Evolutionary conservation across 2,329 filamentous ascomycete species (phyloP).

Genomic region (Colletotrichum navitas): DNA sequence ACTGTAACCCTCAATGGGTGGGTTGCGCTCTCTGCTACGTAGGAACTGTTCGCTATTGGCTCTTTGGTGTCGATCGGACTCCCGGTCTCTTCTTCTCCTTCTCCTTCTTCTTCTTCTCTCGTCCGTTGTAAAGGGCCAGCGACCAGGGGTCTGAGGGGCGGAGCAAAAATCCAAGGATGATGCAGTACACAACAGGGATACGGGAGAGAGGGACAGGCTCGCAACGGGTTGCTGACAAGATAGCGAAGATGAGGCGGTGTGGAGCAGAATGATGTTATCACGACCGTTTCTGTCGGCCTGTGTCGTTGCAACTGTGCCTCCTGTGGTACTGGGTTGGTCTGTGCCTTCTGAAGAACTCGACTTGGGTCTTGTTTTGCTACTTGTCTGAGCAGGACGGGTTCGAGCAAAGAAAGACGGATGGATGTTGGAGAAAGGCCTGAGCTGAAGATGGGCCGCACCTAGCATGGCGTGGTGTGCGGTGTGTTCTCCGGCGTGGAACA

Average conservation of each 20-base stretch:
- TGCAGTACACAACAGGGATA: slow-evolving; percentile 27
- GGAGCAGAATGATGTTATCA: slow-evolving; percentile 40
- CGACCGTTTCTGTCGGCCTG: slow-evolving; percentile 26
- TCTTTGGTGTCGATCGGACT: slow-evolving; percentile 27
- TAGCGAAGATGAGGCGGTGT: slow-evolving; percentile 33
- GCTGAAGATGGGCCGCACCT: neutral
- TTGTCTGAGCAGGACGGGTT: neutral
- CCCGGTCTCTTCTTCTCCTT: neutral
- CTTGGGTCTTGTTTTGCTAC: neutral
- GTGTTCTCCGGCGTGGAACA: neutral
- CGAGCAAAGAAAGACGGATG: neutral
- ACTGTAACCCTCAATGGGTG: neutral
- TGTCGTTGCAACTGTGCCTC: slow-evolving; percentile 24
- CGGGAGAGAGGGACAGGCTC: slow-evolving; percentile 21
- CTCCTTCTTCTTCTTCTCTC: neutral
- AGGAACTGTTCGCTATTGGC: neutral
- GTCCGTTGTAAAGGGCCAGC: slow-evolving; percentile 1
- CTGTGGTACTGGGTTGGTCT: slow-evolving; percentile 16
- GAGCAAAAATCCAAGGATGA: slow-evolving; percentile 23
- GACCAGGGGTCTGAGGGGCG: slow-evolving; percentile 22
- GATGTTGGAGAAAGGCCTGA: neutral
- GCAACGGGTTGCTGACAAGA: slow-evolving; percentile 17
- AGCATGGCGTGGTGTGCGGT: too few relatives aligned
- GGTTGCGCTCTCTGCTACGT: neutral
- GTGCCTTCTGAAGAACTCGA: slow-evolving; percentile 16